Conservation (phyloP, 2,329 filamentous ascomycete genomes). For the Hypoxylon sp. region DNA sequence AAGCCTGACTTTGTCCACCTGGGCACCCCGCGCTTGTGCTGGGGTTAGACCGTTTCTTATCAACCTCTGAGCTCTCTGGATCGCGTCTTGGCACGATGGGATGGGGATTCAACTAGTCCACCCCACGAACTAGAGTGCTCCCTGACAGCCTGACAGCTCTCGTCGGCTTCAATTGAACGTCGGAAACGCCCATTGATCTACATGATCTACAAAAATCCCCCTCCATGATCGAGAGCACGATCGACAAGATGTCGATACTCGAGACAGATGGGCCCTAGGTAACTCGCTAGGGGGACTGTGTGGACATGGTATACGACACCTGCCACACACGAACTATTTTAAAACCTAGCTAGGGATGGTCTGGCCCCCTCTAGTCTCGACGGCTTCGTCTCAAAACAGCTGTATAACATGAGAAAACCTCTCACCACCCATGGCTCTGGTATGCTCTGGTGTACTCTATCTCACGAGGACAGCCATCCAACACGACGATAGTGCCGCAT, state of each 20-base stretch:
- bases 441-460: conserved; percentile 36
- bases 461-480: conserved; percentile 40
- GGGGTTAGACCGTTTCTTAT: conserved; percentile 40
- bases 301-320: conserved; percentile 36
- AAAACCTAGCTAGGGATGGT: conserved; percentile 40
- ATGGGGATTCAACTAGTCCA: conserved; percentile 30
- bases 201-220: conserved; percentile 20
- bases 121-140: conserved; percentile 35
- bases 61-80: conserved; percentile 31
- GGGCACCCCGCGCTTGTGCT: conserved; percentile 31
- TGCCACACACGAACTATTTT: conserved; percentile 41
- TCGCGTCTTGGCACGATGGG: conserved; percentile 32
- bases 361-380: conserved; percentile 41
- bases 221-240: conserved; percentile 36
- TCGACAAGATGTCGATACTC: conserved; percentile 45
- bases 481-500: conserved; percentile 42
- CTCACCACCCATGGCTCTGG: conserved; percentile 41
- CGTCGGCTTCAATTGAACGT: conserved; percentile 27
- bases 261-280: conserved; percentile 39
- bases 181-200: conserved; percentile 22
- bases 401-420: conserved; percentile 38
- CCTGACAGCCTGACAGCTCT: conserved; percentile 17
- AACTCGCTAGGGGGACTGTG: conserved; percentile 26
- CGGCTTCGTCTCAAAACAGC: conserved; percentile 38
- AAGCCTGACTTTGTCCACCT: conserved; percentile 37